Conservation (phyloP, 164 flowering plant species). For the Malania oleifera region DNA sequence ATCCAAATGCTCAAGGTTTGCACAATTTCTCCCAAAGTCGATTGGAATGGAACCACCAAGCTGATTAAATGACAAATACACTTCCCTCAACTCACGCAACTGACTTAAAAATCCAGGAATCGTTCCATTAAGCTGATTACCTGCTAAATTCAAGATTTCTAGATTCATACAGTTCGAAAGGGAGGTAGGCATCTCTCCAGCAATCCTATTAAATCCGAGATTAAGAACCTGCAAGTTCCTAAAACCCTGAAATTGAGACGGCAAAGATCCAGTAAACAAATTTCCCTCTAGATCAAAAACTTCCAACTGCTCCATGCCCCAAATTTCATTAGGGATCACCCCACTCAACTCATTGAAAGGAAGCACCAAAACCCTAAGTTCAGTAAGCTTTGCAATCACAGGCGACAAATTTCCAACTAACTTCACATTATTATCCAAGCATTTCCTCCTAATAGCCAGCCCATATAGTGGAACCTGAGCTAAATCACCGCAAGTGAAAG, state of each 20-base stretch:
- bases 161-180: slow-evolving; percentile 20
- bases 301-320: slow-evolving; percentile 50
- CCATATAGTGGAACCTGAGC: slow-evolving; percentile 44
- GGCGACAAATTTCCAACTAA: slow-evolving; percentile 35
- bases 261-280: slow-evolving; percentile 32
- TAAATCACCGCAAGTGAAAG: slow-evolving; percentile 28
- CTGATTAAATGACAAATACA: not conserved
- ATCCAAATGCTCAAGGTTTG: slow-evolving; percentile 1
- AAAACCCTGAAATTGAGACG: slow-evolving; percentile 24
- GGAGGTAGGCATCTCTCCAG: slow-evolving; percentile 40
- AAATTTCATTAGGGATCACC: slow-evolving; percentile 42
- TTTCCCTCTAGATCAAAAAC: slow-evolving; percentile 67
- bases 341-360: slow-evolving; percentile 52
- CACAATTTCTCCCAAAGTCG: slow-evolving; percentile 26
- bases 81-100: not conserved
- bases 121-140: not conserved
- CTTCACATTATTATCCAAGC: slow-evolving; percentile 22
- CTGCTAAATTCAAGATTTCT: slow-evolving; percentile 4
- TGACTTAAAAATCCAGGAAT: not conserved
- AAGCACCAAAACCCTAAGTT: slow-evolving; percentile 51
- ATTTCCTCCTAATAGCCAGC: slow-evolving; percentile 43
- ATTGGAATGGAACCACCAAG: slow-evolving; percentile 11
- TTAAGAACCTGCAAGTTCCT: slow-evolving; percentile 43
- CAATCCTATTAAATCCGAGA: slow-evolving; percentile 44
- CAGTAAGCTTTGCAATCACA: slow-evolving; percentile 33